phyloP scores from a whole-genome alignment of 441 rosid genomes.

The Eutrema salsugineum region DNA sequence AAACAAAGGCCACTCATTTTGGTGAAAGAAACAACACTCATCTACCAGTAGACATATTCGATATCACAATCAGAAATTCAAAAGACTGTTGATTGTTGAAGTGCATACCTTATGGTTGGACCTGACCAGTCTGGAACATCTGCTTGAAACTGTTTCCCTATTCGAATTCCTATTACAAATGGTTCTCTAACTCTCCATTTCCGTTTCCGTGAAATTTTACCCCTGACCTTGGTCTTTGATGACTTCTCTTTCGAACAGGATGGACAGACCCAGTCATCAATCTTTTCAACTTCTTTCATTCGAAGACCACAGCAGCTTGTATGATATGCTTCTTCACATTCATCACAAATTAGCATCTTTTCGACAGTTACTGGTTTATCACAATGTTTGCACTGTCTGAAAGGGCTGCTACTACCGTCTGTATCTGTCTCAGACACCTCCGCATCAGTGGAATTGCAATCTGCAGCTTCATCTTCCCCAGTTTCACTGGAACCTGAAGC shows the following conservation, averaged over 20 bases:
- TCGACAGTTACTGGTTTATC: slow-evolving; percentile 38
- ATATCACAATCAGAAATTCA: neutral
- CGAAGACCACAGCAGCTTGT: slow-evolving; percentile 63
- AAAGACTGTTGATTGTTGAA: slow-evolving; percentile 11
- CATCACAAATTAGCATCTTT: slow-evolving; percentile 82
- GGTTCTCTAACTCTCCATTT: slow-evolving; percentile 53
- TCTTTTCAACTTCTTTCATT: slow-evolving; percentile 40
- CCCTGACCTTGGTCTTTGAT: slow-evolving; percentile 39
- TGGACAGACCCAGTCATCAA: slow-evolving; percentile 82
- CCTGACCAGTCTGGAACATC: slow-evolving; percentile 85
- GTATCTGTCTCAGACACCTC: slow-evolving; percentile 34
- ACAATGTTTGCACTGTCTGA: slow-evolving; percentile 67
- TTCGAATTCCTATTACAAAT: slow-evolving; percentile 46
- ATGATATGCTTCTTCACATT: slow-evolving; percentile 87
- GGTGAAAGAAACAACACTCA: slow-evolving; percentile 4
- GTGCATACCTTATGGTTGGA: slow-evolving; percentile 50
- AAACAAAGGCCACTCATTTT: slow-evolving; percentile 5
- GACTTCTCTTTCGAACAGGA: slow-evolving; percentile 60
- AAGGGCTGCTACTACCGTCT: slow-evolving; percentile 31
- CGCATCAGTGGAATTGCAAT: slow-evolving; percentile 63
- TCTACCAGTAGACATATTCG: neutral
- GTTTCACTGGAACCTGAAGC: slow-evolving; percentile 43
- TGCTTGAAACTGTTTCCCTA: slow-evolving; percentile 93
- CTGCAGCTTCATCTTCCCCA: slow-evolving; percentile 56
- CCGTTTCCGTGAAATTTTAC: slow-evolving; percentile 31